Conservation (phyloP, 2,329 filamentous ascomycete genomes). For the Venturia carpophila region DNA sequence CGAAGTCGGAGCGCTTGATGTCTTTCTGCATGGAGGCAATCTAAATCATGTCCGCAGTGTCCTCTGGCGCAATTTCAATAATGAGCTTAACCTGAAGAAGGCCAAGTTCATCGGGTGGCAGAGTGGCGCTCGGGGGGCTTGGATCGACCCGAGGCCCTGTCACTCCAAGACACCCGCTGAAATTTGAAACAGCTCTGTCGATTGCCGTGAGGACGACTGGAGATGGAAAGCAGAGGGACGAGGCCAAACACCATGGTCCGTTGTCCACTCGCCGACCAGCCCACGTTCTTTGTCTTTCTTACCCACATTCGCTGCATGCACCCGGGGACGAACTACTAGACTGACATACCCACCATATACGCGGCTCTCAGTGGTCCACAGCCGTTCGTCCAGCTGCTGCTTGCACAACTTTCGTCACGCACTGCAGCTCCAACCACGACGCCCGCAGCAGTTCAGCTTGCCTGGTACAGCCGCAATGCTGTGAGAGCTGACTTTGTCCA, state of each 20-base stretch:
- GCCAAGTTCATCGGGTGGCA: neutral
- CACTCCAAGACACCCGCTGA: neutral
- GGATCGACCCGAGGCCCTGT: neutral
- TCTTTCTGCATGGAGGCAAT: neutral
- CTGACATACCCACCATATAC: neutral
- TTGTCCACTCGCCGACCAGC: neutral
- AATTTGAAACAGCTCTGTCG: neutral
- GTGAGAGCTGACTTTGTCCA: neutral
- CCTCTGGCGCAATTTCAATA: neutral
- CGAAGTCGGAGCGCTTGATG: neutral
- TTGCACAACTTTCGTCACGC: neutral
- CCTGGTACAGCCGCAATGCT: neutral
- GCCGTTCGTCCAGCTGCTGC: neutral
- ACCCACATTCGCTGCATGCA: neutral
- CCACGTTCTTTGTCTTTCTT: neutral
- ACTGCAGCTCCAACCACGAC: neutral
- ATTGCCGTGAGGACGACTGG: no score
- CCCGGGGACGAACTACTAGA: neutral
- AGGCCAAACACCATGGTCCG: neutral
- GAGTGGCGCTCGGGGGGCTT: neutral
- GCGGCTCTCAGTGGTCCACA: neutral
- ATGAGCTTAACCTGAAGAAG: neutral
- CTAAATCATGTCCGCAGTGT: neutral
- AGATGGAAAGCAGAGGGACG: neutral
- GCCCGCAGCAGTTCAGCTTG: neutral